Conservation (phyloP, 305 asterid species). For the Fraxinus latifolia region DNA sequence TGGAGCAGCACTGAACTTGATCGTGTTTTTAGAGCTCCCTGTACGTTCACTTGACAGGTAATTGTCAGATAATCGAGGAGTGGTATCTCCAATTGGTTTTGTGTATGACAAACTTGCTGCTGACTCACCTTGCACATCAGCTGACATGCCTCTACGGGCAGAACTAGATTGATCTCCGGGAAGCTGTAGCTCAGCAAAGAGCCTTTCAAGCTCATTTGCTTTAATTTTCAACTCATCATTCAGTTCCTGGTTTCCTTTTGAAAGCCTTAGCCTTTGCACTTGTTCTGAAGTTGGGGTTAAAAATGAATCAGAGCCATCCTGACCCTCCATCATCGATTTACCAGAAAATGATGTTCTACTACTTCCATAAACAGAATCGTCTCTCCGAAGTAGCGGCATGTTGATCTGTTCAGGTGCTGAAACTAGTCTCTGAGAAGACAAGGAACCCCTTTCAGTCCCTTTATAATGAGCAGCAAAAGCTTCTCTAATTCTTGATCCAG, state of each 20-base stretch:
- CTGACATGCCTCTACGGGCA: slow-evolving; percentile 44
- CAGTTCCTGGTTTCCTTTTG: slow-evolving; percentile 80
- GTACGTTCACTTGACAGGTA: slow-evolving; percentile 34
- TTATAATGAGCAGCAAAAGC: slow-evolving; percentile 43
- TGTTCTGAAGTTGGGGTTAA: slow-evolving; percentile 48
- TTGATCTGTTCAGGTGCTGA: slow-evolving; percentile 43
- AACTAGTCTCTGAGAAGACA: slow-evolving; percentile 42
- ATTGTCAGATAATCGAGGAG: slow-evolving; percentile 38
- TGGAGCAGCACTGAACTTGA: slow-evolving; percentile 35
- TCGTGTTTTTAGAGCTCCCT: slow-evolving; percentile 41
- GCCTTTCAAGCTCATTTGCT: slow-evolving; percentile 83
- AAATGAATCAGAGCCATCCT: slow-evolving; percentile 46
- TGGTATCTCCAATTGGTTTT: slow-evolving; percentile 36
- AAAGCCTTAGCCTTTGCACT: slow-evolving; percentile 58
- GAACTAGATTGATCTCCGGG: slow-evolving; percentile 67
- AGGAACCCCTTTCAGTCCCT: slow-evolving; percentile 44
- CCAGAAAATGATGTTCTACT: slow-evolving; percentile 33
- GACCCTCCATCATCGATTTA: slow-evolving; percentile 42
- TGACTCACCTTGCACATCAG: slow-evolving; percentile 39
- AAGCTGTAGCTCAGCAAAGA: slow-evolving; percentile 68
- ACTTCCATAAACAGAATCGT: slow-evolving; percentile 31
- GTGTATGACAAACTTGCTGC: slow-evolving; percentile 34
- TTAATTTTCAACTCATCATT: slow-evolving; percentile 76
- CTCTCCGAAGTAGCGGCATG: slow-evolving; percentile 40
- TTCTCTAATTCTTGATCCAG: slow-evolving; percentile 55